Conservation (phyloP, 768 basidiomycete species). For the Cyathus striatus region DNA sequence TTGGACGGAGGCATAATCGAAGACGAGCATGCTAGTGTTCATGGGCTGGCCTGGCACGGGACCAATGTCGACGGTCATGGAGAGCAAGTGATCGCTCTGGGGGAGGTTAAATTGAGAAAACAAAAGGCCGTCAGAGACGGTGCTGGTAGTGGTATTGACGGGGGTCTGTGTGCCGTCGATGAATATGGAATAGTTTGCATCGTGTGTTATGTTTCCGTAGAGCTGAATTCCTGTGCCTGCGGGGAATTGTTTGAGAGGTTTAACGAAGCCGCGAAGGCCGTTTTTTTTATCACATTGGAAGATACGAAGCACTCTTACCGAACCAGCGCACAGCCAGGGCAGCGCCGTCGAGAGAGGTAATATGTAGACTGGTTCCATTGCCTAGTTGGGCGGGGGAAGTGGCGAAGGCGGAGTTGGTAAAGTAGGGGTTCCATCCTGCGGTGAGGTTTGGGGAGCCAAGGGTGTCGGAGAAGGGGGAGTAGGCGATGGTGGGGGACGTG, state of each 20-base stretch:
- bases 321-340: conserved; percentile 53
- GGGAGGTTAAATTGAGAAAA: too few relatives aligned
- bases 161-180: conserved; percentile 39
- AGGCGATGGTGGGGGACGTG: conserved; percentile 58
- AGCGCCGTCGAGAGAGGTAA: conserved; percentile 58
- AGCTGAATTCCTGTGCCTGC: conserved; percentile 65
- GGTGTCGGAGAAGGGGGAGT: conserved; percentile 57
- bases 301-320: conserved; percentile 35
- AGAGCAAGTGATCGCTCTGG: conserved; percentile 48
- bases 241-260: not conserved
- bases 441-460: conserved; percentile 40
- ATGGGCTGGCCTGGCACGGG: not conserved
- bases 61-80: conserved; percentile 47
- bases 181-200: conserved; percentile 39
- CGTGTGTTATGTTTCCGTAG: conserved; percentile 38
- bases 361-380: conserved; percentile 53
- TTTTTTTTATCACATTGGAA: too few relatives aligned
- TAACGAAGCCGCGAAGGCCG: not conserved
- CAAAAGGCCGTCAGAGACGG: conserved; percentile 45
- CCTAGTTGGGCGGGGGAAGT: conserved; percentile 35
- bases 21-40: not conserved
- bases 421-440: conserved; percentile 70
- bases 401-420: conserved; percentile 44
- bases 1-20: not conserved
- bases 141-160: conserved; percentile 19